Evolutionary conservation across 495 filamentous ascomycete genomes (phyloP).

Genomic region (Filosporella fistucella): DNA sequence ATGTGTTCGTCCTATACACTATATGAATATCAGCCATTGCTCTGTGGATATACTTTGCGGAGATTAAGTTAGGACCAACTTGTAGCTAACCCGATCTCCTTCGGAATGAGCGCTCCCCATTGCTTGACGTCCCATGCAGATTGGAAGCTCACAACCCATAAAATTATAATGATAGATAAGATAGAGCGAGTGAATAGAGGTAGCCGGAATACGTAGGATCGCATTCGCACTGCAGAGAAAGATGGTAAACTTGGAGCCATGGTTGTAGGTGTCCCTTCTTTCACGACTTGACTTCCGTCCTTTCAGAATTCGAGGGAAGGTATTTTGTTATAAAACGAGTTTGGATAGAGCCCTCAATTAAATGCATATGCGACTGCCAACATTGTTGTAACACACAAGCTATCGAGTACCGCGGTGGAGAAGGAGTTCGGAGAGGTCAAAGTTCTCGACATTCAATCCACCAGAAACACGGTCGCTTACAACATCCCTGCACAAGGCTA

Average conservation of each 20-base stretch:
- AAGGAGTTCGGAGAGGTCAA: no score
- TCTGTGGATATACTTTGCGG: neutral
- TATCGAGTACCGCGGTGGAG: no score
- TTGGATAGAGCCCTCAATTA: neutral
- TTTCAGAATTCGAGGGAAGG: neutral
- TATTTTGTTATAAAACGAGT: neutral
- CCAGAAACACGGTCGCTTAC: no score
- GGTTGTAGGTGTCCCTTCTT: neutral
- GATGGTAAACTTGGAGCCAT: slow-evolving; percentile 36
- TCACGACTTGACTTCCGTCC: neutral
- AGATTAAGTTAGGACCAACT: slow-evolving; percentile 50
- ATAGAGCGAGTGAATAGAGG: slow-evolving; percentile 82
- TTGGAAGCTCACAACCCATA: slow-evolving; percentile 64
- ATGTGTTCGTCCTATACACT: slow-evolving; percentile 95
- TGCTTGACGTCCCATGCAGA: slow-evolving; percentile 60
- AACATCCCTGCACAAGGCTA: no score
- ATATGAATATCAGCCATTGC: slow-evolving; percentile 10
- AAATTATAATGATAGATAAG: slow-evolving; percentile 58
- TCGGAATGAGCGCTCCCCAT: slow-evolving; percentile 77
- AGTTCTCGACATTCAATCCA: no score
- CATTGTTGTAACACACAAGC: neutral
- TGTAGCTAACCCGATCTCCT: slow-evolving; percentile 64
- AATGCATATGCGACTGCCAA: neutral
- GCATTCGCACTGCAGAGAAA: slow-evolving; percentile 37
- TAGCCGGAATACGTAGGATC: slow-evolving; percentile 74